A percentile compares a stretch with the other conserved stretches of the same genome.
Conservation (phyloP, 1,284 basidiomycete genomes). For the Moniliophthora roreri region DNA sequence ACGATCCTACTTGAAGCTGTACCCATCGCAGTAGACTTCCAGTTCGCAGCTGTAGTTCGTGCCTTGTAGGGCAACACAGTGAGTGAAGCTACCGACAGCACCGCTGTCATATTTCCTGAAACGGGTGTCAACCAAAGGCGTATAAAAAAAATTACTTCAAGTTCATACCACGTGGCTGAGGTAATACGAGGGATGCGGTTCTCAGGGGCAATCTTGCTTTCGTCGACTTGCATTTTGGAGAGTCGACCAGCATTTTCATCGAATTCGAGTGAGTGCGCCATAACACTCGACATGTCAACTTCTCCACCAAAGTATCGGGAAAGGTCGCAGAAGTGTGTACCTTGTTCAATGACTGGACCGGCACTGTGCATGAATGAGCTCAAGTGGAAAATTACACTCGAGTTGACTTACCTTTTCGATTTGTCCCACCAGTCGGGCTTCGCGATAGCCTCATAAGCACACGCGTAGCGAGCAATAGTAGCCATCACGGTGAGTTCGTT, state of each 20-base stretch:
- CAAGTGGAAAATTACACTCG: background rate
- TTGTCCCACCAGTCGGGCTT: conserved; percentile 99
- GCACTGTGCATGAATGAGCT: conserved; percentile 41
- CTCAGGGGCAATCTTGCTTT: conserved; percentile 73
- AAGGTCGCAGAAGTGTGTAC: conserved; percentile 89
- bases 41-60: conserved; percentile 91
- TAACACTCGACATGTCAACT: conserved; percentile 84
- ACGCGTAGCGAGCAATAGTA: conserved; percentile 93
- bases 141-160: conserved; percentile 5
- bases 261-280: conserved; percentile 88
- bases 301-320: conserved; percentile 99
- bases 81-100: conserved; percentile 87
- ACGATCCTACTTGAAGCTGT: conserved; percentile 63
- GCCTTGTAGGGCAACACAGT: conserved; percentile 87
- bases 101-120: conserved; percentile 89
- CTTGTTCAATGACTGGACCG: conserved; percentile 96
- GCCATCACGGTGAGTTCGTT: conserved; percentile 97
- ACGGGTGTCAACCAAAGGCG: background rate
- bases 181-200: conserved; percentile 83
- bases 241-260: conserved; percentile 88
- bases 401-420: conserved; percentile 66
- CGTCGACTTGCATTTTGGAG: conserved; percentile 80
- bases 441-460: conserved; percentile 87
- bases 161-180: conserved; percentile 67
- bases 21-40: conserved; percentile 90